Conservation (phyloP, 140 eudicot genomes). For the Senecio squalidus region DNA sequence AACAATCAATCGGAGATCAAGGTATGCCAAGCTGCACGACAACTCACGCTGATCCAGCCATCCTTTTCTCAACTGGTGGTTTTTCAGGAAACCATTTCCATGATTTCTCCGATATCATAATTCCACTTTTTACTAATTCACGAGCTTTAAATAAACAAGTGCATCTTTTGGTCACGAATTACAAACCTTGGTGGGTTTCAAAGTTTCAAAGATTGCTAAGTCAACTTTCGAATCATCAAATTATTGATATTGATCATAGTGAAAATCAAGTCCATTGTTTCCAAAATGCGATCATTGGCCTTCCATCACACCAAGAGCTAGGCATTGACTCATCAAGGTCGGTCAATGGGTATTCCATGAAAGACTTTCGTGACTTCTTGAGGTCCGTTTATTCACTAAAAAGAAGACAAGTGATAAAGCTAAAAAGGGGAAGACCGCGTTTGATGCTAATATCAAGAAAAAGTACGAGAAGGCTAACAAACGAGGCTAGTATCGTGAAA, state of each 20-base stretch:
- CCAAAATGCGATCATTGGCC: slow-evolving; percentile 34
- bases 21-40: slow-evolving; percentile 29
- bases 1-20: slow-evolving; percentile 1
- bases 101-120: slow-evolving; percentile 41
- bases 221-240: slow-evolving; percentile 32
- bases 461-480: slow-evolving; percentile 30
- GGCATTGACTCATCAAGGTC: slow-evolving; percentile 22
- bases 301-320: slow-evolving; percentile 34
- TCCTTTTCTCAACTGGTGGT: slow-evolving; percentile 54
- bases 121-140: slow-evolving; percentile 50
- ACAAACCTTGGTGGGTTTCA: slow-evolving; percentile 38
- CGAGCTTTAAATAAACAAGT: slow-evolving; percentile 28
- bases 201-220: slow-evolving; percentile 26
- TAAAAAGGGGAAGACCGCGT: slow-evolving; percentile 28
- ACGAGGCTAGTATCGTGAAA: slow-evolving; percentile 30
- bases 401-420: slow-evolving; percentile 19
- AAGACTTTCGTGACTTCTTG: slow-evolving; percentile 35
- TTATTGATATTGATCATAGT: slow-evolving; percentile 38
- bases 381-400: slow-evolving; percentile 33
- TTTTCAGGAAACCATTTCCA: slow-evolving; percentile 60
- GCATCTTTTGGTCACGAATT: slow-evolving; percentile 37
- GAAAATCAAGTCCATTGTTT: slow-evolving; percentile 40
- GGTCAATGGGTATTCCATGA: slow-evolving; percentile 31
- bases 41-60: slow-evolving; percentile 33
- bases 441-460: slow-evolving; percentile 51